Conservation (phyloP, 208 protist genomes). For the Wallacemonas collosoma region DNA sequence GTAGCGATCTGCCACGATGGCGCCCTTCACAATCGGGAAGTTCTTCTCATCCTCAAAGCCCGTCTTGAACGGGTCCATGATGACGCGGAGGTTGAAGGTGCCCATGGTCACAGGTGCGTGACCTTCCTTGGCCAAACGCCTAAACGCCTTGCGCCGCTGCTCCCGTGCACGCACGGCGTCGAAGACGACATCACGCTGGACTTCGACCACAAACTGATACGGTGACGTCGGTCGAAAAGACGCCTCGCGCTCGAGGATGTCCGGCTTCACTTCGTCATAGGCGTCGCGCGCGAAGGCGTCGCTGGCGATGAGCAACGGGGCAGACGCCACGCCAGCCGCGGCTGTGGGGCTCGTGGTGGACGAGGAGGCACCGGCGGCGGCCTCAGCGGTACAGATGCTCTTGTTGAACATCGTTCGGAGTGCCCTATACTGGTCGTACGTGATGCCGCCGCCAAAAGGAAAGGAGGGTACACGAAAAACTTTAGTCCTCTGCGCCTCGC, state of each 20-base stretch:
- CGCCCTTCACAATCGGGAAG: conserved; percentile 89
- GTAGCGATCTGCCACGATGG: conserved; percentile 93
- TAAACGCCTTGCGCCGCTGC: conserved; percentile 66
- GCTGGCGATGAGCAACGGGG: conserved; percentile 48
- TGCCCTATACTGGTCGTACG: conserved; percentile 53
- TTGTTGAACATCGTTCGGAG: conserved; percentile 55
- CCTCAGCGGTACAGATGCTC: conserved; percentile 35
- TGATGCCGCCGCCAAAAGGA: conserved; percentile 87
- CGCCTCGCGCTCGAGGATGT: conserved; percentile 28
- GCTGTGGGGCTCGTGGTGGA: background rate
- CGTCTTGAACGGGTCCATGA: conserved; percentile 92
- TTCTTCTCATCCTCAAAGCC: conserved; percentile 94
- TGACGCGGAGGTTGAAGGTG: conserved; percentile 89
- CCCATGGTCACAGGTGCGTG: conserved; percentile 78
- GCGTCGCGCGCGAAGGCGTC: conserved; percentile 35
- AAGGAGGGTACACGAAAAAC: conserved; percentile 82
- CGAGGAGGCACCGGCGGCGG: background rate
- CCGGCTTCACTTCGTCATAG: conserved; percentile 47
- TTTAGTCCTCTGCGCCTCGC: conserved; percentile 18
- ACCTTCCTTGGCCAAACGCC: conserved; percentile 65
- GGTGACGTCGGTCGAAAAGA: conserved; percentile 64
- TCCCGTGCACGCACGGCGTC: conserved; percentile 73
- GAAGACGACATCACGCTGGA: conserved; percentile 76
- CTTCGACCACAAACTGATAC: conserved; percentile 89
- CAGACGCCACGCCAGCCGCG: conserved; percentile 20